Evolutionary conservation across 352 stramenopile species (phyloP), one percentile per base, ranked within the genome.

Genomic region (Phytophthora ohioensis): DNA sequence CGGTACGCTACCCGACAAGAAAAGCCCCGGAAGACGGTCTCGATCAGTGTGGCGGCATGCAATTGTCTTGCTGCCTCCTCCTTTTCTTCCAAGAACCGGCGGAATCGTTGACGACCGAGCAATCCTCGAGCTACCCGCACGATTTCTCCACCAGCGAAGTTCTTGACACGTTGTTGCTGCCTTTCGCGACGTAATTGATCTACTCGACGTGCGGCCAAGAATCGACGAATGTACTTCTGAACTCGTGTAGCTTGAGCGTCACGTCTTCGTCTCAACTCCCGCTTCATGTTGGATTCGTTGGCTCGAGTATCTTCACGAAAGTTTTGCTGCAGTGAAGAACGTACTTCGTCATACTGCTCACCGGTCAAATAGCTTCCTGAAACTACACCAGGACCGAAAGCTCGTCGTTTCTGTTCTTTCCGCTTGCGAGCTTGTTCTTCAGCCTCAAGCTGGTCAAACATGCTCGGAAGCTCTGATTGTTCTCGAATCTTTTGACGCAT

Each of bases 381-480:
- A 7, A 35, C 27, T 13, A 46, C 6, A 1, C 55, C 69, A 53
- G 52, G 53, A 1, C 65, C 60, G 8, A 73, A 61, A 11, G 65
- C 57, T 34, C 73, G 61, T 56, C 63, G 64, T 32, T 73, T 74
- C 35, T 71, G 17, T 9, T 71, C 69, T 47, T 84, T 79, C 4
- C 67, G 73, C 56, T 82, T 85, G 4, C 67, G 76, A 12, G 69
- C 58, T 54, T 82, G 78, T 35, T 93, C 86, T 64, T 91, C 86
- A 7, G 80, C 85, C 59, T 95, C 87, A 30, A 96, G 83, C 41
- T 93, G 72, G 41, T 91, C 85, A 45, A 96, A 93, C 48, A 97
- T 49, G 43, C 85, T 94, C 11, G 86, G 81, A 1, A 95, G 80
- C 8, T 91, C 80, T 4, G 81, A 72, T 30, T 79, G 58, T 10